phyloP scores from a whole-genome alignment of 768 basidiomycete species.

The Leccinum boreale region DNA sequence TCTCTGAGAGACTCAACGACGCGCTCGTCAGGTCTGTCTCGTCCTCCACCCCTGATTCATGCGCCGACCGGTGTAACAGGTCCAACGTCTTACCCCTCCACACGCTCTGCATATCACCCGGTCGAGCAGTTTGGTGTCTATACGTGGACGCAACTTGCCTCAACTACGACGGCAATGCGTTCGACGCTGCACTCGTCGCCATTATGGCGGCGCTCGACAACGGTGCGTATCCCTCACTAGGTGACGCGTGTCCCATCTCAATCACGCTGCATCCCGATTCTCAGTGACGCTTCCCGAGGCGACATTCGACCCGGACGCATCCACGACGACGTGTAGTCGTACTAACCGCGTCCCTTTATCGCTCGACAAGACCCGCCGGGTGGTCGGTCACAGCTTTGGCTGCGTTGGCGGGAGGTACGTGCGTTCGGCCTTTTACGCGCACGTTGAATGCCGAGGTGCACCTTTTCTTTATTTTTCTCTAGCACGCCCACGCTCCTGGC shows the following conservation, averaged over 20 bases:
- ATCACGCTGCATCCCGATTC: background rate
- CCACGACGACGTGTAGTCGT: constrained; percentile 60
- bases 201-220: constrained; percentile 85
- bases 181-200: constrained; percentile 86
- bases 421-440: background rate
- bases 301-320: constrained; percentile 63
- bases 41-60: background rate
- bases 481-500: constrained; percentile 53
- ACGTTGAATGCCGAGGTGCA: background rate
- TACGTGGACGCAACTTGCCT: constrained; percentile 95
- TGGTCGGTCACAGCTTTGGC: constrained; percentile 24
- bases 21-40: constrained; percentile 62
- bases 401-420: constrained; percentile 23
- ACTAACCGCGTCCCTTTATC: constrained; percentile 43
- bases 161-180: constrained; percentile 95
- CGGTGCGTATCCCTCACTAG: constrained; percentile 48
- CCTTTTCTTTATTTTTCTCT: background rate
- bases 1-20: constrained; percentile 81
- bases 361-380: constrained; percentile 28
- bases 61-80: constrained; percentile 36
- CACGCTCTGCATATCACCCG: constrained; percentile 75
- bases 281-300: constrained; percentile 72
- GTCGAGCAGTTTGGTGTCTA: constrained; percentile 87
- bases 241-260: background rate
- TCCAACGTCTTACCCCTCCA: constrained; percentile 61